Conservation (phyloP, 2,329 filamentous ascomycete genomes). For the Fusarium sp. region DNA sequence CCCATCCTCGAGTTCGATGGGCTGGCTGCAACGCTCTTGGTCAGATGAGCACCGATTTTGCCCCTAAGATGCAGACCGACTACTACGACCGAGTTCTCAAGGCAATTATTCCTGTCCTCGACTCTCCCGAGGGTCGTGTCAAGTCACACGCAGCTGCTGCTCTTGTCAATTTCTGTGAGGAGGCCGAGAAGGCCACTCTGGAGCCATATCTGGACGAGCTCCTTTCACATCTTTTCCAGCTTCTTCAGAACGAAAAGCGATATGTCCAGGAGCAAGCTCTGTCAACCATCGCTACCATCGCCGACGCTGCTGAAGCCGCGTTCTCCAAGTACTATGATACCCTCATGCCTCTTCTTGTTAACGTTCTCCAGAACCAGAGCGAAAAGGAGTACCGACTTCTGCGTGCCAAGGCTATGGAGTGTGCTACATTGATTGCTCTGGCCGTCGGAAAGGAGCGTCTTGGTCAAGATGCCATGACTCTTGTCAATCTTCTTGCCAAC, state of each 20-base stretch:
- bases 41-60: slow-evolving; percentile 99
- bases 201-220: slow-evolving; percentile 94
- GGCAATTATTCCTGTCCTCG: slow-evolving; percentile 91
- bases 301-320: slow-evolving; percentile 95
- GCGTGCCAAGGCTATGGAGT: slow-evolving; percentile 98
- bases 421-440: slow-evolving; percentile 93
- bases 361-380: slow-evolving; percentile 88
- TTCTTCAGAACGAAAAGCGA: slow-evolving; percentile 91
- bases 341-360: slow-evolving; percentile 94
- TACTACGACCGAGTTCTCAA: slow-evolving; percentile 90
- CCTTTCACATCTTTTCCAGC: slow-evolving; percentile 84
- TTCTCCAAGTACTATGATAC: slow-evolving; percentile 97
- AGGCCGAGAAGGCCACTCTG: slow-evolving; percentile 90
- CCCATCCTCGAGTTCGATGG: slow-evolving; percentile 94
- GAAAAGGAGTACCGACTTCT: slow-evolving; percentile 93
- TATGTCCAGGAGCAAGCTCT: slow-evolving; percentile 98
- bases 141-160: slow-evolving; percentile 98
- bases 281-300: slow-evolving; percentile 97
- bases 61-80: slow-evolving; percentile 96
- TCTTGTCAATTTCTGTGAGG: slow-evolving; percentile 98
- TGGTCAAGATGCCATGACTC: slow-evolving; percentile 84
- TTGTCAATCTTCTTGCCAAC: slow-evolving; percentile 87
- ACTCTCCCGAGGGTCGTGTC: slow-evolving; percentile 90
- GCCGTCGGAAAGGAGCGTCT: slow-evolving; percentile 95
- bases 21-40: slow-evolving; percentile 98